Percentiles rank a stretch among this genome's conserved stretches.
These are phyloP conservation scores for Pichia rugopelliculosa DNA, from an alignment of 805 yeast genomes.

Conservation along the genomic window DNA sequence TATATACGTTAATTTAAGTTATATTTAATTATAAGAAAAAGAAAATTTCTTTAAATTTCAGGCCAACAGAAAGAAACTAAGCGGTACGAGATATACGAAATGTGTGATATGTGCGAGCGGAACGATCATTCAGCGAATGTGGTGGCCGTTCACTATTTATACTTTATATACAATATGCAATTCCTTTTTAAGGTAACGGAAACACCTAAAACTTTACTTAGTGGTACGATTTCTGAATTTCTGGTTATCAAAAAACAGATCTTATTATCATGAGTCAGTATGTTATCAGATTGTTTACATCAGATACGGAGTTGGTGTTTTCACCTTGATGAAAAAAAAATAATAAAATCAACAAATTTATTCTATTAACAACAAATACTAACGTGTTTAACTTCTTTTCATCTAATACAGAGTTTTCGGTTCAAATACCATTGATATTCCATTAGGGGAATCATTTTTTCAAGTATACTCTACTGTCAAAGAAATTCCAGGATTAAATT, in stretches of 20 bases:
- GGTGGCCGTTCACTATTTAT: background rate
- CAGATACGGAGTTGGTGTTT: background rate
- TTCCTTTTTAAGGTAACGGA: background rate
- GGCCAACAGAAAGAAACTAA: background rate
- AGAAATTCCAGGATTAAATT: slow-evolving; percentile 30
- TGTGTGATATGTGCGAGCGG: background rate
- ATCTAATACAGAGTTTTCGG: slow-evolving; percentile 21
- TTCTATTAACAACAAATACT: background rate
- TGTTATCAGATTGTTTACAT: background rate
- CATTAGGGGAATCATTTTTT: slow-evolving; percentile 19
- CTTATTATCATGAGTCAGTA: background rate
- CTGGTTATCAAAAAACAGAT: background rate
- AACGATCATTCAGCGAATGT: background rate
- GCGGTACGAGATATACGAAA: background rate
- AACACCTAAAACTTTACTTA: background rate
- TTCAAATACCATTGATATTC: slow-evolving; percentile 17
- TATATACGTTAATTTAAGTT: background rate
- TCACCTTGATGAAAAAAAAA: background rate
- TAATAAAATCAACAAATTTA: background rate
- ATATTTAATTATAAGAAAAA: no score
- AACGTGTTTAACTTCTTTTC: background rate
- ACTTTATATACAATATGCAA: no score
- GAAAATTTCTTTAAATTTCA: no score
- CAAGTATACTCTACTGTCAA: slow-evolving; percentile 20
- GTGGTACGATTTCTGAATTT: background rate